phyloP scores from a whole-genome alignment of 495 filamentous ascomycete species.

The Neurospora hispaniola region DNA sequence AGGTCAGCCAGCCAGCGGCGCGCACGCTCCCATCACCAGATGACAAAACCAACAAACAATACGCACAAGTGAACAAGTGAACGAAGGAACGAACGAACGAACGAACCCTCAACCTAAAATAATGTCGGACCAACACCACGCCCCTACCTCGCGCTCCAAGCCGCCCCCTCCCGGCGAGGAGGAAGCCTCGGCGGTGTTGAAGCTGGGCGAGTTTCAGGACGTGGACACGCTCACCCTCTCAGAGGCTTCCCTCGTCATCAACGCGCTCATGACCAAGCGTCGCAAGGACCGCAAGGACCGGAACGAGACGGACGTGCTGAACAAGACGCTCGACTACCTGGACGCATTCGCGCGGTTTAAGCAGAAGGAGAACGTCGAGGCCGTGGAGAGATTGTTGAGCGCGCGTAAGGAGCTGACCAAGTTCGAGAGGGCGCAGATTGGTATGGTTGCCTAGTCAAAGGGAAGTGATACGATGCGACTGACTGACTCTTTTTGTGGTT shows the following conservation, averaged over 20 bases:
- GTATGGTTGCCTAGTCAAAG: slow-evolving; percentile 31
- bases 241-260: slow-evolving; percentile 85
- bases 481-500: neutral
- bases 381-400: slow-evolving; percentile 73
- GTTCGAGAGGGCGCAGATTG: slow-evolving; percentile 89
- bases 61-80: neutral
- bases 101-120: neutral
- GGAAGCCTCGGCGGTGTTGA: slow-evolving; percentile 70
- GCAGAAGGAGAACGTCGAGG: slow-evolving; percentile 84
- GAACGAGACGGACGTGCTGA: slow-evolving; percentile 63
- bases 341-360: slow-evolving; percentile 92
- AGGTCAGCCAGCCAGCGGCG: neutral
- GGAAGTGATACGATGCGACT: neutral
- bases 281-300: slow-evolving; percentile 50
- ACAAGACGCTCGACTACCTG: slow-evolving; percentile 81
- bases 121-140: slow-evolving; percentile 22
- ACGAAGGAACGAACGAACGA: neutral
- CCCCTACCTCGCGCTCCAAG: slow-evolving; percentile 60
- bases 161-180: slow-evolving; percentile 69
- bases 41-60: neutral
- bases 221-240: slow-evolving; percentile 80
- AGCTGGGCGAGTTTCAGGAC: slow-evolving; percentile 84
- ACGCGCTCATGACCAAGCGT: slow-evolving; percentile 71
- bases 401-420: slow-evolving; percentile 68
- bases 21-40: neutral